A percentile compares a stretch with the other conserved stretches of the same genome.
Conservation (phyloP, 1,284 basidiomycete genomes). For the Cutaneotrichosporon sp. region DNA sequence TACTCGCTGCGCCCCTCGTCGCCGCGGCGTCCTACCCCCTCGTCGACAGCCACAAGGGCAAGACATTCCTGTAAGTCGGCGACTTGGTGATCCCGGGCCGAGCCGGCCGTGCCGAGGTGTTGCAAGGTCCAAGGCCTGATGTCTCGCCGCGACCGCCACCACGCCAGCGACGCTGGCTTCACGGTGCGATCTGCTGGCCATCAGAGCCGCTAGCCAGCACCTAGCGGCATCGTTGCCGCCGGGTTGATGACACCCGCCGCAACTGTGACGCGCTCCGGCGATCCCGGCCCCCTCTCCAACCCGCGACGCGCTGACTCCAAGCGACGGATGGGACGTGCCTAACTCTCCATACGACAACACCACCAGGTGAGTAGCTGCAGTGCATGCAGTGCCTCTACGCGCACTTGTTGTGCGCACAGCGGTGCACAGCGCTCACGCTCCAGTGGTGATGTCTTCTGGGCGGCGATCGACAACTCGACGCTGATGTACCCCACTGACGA, state of each 20-base stretch:
- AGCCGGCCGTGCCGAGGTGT: too few species aligned
- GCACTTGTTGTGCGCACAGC: too few species aligned
- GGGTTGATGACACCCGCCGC: too few species aligned
- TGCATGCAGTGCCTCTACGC: too few species aligned
- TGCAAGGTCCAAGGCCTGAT: too few species aligned
- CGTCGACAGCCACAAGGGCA: conserved; percentile 21
- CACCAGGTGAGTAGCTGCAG: conserved; percentile 32
- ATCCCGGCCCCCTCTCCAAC: neutral
- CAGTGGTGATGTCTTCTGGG: conserved; percentile 58
- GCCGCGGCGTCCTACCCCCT: conserved; percentile 10
- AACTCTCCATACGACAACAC: conserved; percentile 38
- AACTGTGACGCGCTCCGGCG: too few species aligned
- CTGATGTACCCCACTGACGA: conserved; percentile 56
- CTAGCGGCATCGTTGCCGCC: too few species aligned
- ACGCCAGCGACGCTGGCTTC: too few species aligned
- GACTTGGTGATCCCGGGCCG: too few species aligned
- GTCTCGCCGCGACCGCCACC: too few species aligned
- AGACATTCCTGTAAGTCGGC: conserved; percentile 17
- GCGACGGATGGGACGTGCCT: conserved; percentile 27
- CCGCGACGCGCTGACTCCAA: conserved; percentile 9
- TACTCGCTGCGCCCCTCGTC: conserved; percentile 5
- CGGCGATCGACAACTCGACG: conserved; percentile 37
- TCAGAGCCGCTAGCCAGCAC: too few species aligned
- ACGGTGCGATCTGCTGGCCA: too few species aligned
- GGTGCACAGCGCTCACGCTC: neutral